Base-by-base conservation (phyloP, 2,329 filamentous ascomycete species). In the Leptosphaerulina australis region DNA sequence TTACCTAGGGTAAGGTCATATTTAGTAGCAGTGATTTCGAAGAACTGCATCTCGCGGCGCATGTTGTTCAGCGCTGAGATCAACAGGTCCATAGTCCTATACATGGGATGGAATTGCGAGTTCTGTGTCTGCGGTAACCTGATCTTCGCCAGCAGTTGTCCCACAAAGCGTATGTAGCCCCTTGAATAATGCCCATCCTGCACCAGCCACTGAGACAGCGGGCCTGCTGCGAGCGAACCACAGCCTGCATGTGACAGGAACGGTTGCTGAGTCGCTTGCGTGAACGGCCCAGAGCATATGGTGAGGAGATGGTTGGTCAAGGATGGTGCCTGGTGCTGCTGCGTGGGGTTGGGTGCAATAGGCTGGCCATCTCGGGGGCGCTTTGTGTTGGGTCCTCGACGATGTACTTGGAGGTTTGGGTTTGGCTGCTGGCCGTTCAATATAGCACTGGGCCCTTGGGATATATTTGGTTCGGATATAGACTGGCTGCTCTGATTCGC, bases 111-210 rank as follows among this genome's bases (percentile, higher is more conserved):
- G 53, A 76, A 73, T 58, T 77, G 66, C 44, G 72, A 70, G 54
- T 75, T 69, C 55, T 71, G 60, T 4, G 71, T 74, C 53, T 75
- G 70, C 0, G 83, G 81, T 0, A 88, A 75, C 4, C 81, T 73
- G 34, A 89, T 77, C 57, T 86, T 83, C 25, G 81, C 76, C 21
- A 90, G 80, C 6, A 89, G 71, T n/a, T 79, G 76, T 7, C 86
- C 86, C 17, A 85, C 81, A 59, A 88, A 88, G 20, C 81, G 79
- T 59, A 89, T 81, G 71, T 90, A 88, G 40, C 83, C 82, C 56
- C 88, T 85, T 25, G 87, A 84, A 71, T 90, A 88, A 51, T 90
- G 81, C 7, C 84, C 78, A 70, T 90, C 87, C 69, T 89, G 87
- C 10, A 84, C 82, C 33, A 91, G 82, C 88, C 88, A 91, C 68